Base-by-base conservation (phyloP, 2,329 filamentous ascomycete genomes). In the Lachnellula willkommii region DNA sequence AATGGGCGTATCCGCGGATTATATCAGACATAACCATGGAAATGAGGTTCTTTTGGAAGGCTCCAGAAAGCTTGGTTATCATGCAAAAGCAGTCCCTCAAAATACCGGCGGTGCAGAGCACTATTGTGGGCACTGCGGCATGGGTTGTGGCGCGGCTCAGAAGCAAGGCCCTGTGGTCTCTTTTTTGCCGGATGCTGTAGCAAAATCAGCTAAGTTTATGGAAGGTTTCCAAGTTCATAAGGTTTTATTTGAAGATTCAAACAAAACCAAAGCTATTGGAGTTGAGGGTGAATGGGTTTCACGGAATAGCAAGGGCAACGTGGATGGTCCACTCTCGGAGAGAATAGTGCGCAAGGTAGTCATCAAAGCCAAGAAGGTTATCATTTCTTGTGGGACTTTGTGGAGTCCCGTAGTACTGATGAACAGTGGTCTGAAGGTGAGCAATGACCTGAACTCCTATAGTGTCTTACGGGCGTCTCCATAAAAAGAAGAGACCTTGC, bases 171-270 rank as follows among this genome's bases (percentile, higher is more conserved):
- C 92, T 0, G 80, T 82, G 0, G 83, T 89, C 24, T 83, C 83
- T 6, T 96, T 84, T 77, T 75, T 96, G 14, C 89, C 89, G 0
- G 89, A 91, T 64, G 91, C 93, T 2, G 87, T 85, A 1, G 87
- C 85, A 1, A 79, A 79, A 52, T 84, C 88, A 0, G 89, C 91
- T 1, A 77, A 80, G 60, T 96, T 96, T 68, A 81, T 95, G 55
- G 90, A 96, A 74, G 91, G 91, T 0, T 90, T 94, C 65, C 72
- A 84, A 20, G 88, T 85, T 0, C 81, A 89, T 12, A 79, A 80
- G 57, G 76, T 96, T 15, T 62, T 88, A 0, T 95, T 95, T 68
- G 81, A 84, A 22, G 75, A 79, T 14, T 67, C 68, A 4, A 63
- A 66, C 3, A 69, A 67, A 5, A 74, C 77, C 39, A 78, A 77